phyloP scores from a whole-genome alignment of 2,329 filamentous ascomycete genomes.

The Pseudogymnoascus sp. region DNA sequence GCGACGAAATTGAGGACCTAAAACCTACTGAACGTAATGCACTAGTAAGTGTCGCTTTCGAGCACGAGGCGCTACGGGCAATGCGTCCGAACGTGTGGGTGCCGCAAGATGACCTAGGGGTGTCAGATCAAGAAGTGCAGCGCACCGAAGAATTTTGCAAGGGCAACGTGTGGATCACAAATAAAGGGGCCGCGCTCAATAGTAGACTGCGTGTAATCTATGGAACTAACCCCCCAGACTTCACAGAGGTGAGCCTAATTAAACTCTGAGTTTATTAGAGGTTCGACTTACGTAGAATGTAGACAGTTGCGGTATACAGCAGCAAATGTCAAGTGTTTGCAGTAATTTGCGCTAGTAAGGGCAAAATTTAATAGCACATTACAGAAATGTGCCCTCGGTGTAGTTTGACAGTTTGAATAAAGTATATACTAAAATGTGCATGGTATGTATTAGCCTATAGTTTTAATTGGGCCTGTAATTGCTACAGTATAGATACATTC shows the following conservation, averaged over 20 bases:
- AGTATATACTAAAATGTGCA: no score
- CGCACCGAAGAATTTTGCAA: constrained; percentile 59
- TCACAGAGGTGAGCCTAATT: constrained; percentile 81
- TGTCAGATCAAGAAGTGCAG: constrained; percentile 85
- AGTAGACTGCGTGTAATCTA: constrained; percentile 80
- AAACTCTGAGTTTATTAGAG: constrained; percentile 47
- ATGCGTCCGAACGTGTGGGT: constrained; percentile 89
- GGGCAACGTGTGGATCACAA: constrained; percentile 76
- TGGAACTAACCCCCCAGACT: constrained; percentile 77
- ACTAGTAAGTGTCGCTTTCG: constrained; percentile 80
- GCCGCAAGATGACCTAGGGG: constrained; percentile 78
- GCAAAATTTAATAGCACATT: no score
- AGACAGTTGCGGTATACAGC: no score
- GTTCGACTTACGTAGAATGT: no score
- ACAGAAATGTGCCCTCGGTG: no score
- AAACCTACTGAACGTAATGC: constrained; percentile 82
- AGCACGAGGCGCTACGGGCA: constrained; percentile 79
- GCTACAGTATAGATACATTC: no score
- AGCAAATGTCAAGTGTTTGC: no score
- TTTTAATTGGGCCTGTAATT: no score
- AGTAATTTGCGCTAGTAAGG: no score
- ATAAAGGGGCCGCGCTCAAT: constrained; percentile 83
- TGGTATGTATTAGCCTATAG: no score
- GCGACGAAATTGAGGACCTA: constrained; percentile 91
- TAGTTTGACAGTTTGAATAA: no score